Evolutionary conservation across 805 yeast genomes (phyloP).

Genomic region (Kluyveromyces dobzhanskii): DNA sequence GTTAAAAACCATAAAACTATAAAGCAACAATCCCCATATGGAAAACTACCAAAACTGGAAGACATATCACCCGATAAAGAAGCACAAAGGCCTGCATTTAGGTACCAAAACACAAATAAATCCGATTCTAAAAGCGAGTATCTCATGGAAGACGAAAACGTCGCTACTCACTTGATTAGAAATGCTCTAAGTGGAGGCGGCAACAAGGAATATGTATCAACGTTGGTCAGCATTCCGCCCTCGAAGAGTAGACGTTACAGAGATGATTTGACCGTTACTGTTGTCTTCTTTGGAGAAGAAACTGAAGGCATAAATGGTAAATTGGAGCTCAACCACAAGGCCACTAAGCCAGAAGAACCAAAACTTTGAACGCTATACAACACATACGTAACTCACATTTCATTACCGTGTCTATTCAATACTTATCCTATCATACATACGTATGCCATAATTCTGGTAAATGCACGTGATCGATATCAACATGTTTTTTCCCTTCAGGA

Average conservation of each 20-base stretch:
- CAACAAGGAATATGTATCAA: constrained; percentile 76
- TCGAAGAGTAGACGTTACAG: constrained; percentile 88
- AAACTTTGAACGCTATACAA: constrained; percentile 18
- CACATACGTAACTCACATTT: too few relatives aligned
- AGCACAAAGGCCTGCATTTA: constrained; percentile 63
- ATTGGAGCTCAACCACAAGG: constrained; percentile 16
- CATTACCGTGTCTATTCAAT: too few relatives aligned
- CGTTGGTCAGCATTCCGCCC: constrained; percentile 83
- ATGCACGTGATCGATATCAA: too few relatives aligned
- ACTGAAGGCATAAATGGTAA: constrained; percentile 21
- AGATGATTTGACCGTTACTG: constrained; percentile 94
- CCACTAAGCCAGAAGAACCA: constrained; percentile 22
- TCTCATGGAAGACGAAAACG: constrained; percentile 75
- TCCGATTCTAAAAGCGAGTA: constrained; percentile 31
- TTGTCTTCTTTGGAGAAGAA: constrained; percentile 78
- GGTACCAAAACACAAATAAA: constrained; percentile 37
- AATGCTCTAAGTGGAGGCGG: constrained; percentile 90
- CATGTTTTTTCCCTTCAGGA: too few relatives aligned
- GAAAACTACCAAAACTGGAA: constrained; percentile 50
- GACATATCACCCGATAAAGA: constrained; percentile 54
- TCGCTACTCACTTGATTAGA: constrained; percentile 85
- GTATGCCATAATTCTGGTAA: too few relatives aligned
- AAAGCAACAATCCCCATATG: constrained; percentile 4
- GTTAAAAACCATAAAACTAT: constrained; percentile 8
- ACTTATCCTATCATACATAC: too few relatives aligned